Base-by-base conservation (phyloP, 2,329 filamentous ascomycete genomes). In the Sclerotinia minor region DNA sequence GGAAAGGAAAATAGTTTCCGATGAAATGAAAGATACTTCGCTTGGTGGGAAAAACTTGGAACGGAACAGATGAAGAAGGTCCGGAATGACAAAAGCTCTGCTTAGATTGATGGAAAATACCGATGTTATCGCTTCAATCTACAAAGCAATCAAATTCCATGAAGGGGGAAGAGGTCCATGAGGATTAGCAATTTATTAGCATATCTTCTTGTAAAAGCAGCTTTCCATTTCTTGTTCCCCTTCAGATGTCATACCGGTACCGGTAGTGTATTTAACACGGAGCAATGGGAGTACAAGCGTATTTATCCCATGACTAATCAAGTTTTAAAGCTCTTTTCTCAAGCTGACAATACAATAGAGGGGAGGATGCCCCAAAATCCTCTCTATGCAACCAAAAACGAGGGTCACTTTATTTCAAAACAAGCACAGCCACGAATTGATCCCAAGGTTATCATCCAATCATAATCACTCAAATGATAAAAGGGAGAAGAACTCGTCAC, bases 341-440 rank as follows among this genome's bases (percentile, higher is more conserved):
- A 49, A 35, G 44, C 58, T 60, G 19, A 60, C 21, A 54, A 60
- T 60, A 38, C 44, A 29, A n/a, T 32, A 17, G 26, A n/a, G 24
- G 13, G 26, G 32, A 21, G 11, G 13, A 11, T 41, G 61, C 7
- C 7, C 15, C 24, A 29, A 45, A 58, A 58, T 45, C 60, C 50
- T 26, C 44, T 45, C 50, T 7, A 49, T 49, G 26, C 58, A 49
- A 49, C 58, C 44, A 61, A 32, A 61, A 32, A 32, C 44, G 29
- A 61, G 58, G 47, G 59, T 61, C 45, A 61, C 38, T 50, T 50
- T 19, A 61, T 50, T 49, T 50, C 29, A 50, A 65, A 58, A 65
- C 41, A 57, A 65, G 41, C 64, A 66, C 64, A 66, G 64, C 64
- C 64, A 66, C 64, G 53, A 50, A 26, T 29, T 47, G 19, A 35